These are phyloP conservation scores for Trichoderma gracile DNA, from an alignment of 2,329 filamentous ascomycete genomes.

Conservation along the genomic window DNA sequence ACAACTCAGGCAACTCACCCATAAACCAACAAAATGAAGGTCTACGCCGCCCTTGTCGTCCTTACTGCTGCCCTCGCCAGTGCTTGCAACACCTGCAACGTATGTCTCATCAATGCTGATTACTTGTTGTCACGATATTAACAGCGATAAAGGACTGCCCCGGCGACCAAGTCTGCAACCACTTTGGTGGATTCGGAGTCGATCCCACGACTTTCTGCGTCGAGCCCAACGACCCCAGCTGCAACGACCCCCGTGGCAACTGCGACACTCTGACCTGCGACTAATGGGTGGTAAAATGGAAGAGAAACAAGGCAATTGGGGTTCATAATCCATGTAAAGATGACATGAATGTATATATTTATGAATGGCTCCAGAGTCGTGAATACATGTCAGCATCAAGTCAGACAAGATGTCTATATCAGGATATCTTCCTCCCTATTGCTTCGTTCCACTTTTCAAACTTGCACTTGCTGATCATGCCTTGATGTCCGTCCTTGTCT, in stretches of 20 bases:
- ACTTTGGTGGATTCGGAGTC: slow-evolving; percentile 21
- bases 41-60: slow-evolving; percentile 9
- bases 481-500: not conserved
- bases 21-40: slow-evolving; percentile 10
- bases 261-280: slow-evolving; percentile 8
- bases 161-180: slow-evolving; percentile 21
- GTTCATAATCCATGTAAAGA: not conserved
- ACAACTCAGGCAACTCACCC: not conserved
- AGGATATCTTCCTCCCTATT: slow-evolving; percentile 15
- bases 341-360: not conserved
- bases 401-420: not conserved
- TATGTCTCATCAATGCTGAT: not conserved
- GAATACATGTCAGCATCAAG: not conserved
- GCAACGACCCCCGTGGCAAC: slow-evolving; percentile 15
- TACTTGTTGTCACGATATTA: not conserved
- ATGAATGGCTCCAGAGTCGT: too few species aligned
- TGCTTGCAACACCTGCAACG: slow-evolving; percentile 22
- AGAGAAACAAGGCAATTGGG: not conserved
- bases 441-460: slow-evolving; percentile 13
- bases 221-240: slow-evolving; percentile 19
- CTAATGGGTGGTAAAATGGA: not conserved
- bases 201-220: slow-evolving; percentile 14
- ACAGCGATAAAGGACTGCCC: slow-evolving; percentile 15
- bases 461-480: slow-evolving; percentile 8
- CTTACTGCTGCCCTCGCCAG: slow-evolving; percentile 16